phyloP scores from a whole-genome alignment of 2,329 filamentous ascomycete species.

The Colletotrichum neosansevieriae region DNA sequence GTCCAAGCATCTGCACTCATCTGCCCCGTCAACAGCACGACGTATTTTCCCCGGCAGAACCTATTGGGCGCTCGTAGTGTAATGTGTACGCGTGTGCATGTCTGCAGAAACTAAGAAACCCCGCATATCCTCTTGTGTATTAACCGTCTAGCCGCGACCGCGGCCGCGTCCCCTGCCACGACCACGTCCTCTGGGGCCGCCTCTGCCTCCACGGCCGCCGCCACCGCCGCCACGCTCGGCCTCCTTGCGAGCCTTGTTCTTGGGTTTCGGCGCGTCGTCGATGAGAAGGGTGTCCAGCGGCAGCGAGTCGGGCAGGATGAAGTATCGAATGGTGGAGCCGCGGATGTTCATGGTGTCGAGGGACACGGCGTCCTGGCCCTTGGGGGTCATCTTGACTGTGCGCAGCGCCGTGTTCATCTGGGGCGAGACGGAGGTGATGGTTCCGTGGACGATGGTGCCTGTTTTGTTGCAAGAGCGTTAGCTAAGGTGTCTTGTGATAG shows the following conservation, averaged over 20 bases:
- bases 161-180: conserved; percentile 60
- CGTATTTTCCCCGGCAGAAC: background rate
- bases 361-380: conserved; percentile 86
- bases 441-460: conserved; percentile 97
- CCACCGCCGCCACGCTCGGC: conserved; percentile 70
- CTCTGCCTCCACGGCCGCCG: conserved; percentile 60
- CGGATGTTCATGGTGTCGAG: conserved; percentile 98
- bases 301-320: conserved; percentile 94
- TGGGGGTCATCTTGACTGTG: conserved; percentile 95
- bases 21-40: background rate
- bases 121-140: background rate
- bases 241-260: conserved; percentile 99
- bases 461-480: conserved; percentile 29
- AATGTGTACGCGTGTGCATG: background rate
- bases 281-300: conserved; percentile 95
- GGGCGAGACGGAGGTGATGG: conserved; percentile 94
- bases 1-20: conserved; percentile 1
- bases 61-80: background rate
- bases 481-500: background rate
- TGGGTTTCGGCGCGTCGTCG: conserved; percentile 96
- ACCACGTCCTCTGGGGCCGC: conserved; percentile 66
- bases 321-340: conserved; percentile 95
- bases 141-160: conserved; percentile 49
- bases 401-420: conserved; percentile 99
- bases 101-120: conserved; percentile 5